A percentile compares a stretch with the other conserved stretches of the same genome.
phyloP scores from a whole-genome alignment of 306 rosid species.

The Macrotyloma uniflorum region DNA sequence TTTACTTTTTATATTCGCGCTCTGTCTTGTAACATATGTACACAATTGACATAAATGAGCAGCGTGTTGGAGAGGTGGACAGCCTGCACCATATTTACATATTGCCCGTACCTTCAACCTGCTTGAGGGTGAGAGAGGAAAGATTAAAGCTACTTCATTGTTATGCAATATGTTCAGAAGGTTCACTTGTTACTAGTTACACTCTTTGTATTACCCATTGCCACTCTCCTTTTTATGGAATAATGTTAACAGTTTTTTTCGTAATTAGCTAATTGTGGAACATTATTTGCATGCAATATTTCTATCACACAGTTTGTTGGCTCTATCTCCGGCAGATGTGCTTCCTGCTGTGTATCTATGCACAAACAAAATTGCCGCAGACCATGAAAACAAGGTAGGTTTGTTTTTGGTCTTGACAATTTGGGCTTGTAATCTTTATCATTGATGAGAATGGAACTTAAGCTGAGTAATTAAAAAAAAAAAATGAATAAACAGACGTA shows the following conservation, averaged over 20 bases:
- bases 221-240: slow-evolving; percentile 18
- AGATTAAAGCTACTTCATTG: slow-evolving; percentile 86
- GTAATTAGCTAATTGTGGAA: slow-evolving; percentile 38
- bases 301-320: slow-evolving; percentile 69
- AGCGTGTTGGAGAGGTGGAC: slow-evolving; percentile 87
- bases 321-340: slow-evolving; percentile 80
- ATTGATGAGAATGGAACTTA: slow-evolving; percentile 32
- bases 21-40: slow-evolving; percentile 39
- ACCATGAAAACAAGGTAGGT: slow-evolving; percentile 83
- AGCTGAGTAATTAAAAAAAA: neutral
- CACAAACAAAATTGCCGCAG: slow-evolving; percentile 86
- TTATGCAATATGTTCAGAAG: slow-evolving; percentile 96
- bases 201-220: slow-evolving; percentile 18
- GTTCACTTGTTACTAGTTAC: slow-evolving; percentile 47
- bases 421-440: neutral
- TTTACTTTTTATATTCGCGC: slow-evolving; percentile 24
- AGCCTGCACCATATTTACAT: slow-evolving; percentile 89
- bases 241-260: slow-evolving; percentile 12
- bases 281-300: slow-evolving; percentile 36
- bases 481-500: neutral
- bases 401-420: slow-evolving; percentile 21
- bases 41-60: slow-evolving; percentile 44
- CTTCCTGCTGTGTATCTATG: slow-evolving; percentile 90
- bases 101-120: slow-evolving; percentile 80
- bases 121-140: slow-evolving; percentile 86